Conservation (phyloP, 2,329 filamentous ascomycete species). For the Ceratocystis harringtonii region DNA sequence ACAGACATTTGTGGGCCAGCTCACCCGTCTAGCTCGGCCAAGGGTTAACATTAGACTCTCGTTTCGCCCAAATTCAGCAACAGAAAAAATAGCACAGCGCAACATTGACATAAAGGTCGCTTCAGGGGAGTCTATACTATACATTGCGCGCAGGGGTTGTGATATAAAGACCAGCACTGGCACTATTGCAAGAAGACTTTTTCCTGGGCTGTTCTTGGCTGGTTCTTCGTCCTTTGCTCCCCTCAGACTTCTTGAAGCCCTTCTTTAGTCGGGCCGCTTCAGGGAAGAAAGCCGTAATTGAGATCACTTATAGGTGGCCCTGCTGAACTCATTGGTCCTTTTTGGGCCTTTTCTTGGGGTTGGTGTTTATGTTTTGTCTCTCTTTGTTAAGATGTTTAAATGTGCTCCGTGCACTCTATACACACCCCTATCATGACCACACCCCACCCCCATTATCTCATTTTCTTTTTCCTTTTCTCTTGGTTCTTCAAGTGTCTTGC, state of each 20-base stretch:
- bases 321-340: background rate
- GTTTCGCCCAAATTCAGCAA: background rate
- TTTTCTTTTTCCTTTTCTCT: background rate
- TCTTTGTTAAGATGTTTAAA: background rate
- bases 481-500: background rate
- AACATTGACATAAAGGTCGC: background rate
- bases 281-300: constrained; percentile 3
- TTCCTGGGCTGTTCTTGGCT: background rate
- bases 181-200: background rate
- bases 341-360: background rate
- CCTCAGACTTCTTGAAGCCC: background rate
- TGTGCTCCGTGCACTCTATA: background rate
- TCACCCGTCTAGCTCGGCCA: background rate
- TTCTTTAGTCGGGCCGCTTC: constrained; percentile 1
- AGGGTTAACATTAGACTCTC: too few relatives aligned
- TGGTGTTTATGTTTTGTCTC: background rate
- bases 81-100: background rate
- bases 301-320: background rate
- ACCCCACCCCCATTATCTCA: background rate
- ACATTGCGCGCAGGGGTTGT: background rate
- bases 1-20: background rate
- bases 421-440: background rate
- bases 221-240: background rate
- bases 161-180: background rate
- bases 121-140: background rate